Percentiles rank a stretch among this genome's conserved stretches.
These are phyloP conservation scores for Penicillium expansum DNA, from an alignment of 2,329 filamentous ascomycete species.

Conservation along the genomic window DNA sequence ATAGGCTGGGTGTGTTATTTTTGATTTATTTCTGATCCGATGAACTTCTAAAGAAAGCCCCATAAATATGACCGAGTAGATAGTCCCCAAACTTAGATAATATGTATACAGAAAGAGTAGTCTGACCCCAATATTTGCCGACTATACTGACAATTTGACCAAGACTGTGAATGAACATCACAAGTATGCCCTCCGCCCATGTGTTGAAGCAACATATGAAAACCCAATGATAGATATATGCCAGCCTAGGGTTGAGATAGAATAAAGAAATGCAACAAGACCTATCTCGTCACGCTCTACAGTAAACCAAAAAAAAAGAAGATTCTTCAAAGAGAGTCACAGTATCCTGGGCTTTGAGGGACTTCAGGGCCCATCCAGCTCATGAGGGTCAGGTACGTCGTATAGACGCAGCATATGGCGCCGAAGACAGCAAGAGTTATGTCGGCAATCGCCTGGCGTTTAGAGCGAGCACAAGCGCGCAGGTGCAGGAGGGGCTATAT, in stretches of 20 bases:
- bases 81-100: background rate
- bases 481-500: constrained; percentile 83
- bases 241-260: constrained; percentile 13
- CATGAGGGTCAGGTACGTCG: constrained; percentile 77
- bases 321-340: constrained; percentile 45
- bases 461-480: constrained; percentile 69
- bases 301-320: constrained; percentile 7
- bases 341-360: constrained; percentile 61
- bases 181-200: constrained; percentile 8
- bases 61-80: background rate
- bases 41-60: background rate
- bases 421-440: constrained; percentile 78
- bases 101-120: constrained; percentile 18
- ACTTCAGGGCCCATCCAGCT: constrained; percentile 71
- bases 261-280: constrained; percentile 4
- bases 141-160: constrained; percentile 10
- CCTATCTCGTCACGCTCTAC: constrained; percentile 6
- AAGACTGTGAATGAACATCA: constrained; percentile 6
- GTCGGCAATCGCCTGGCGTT: constrained; percentile 68
- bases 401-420: constrained; percentile 84
- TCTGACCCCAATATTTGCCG: constrained; percentile 2
- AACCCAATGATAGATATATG: constrained; percentile 17
- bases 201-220: constrained; percentile 8
- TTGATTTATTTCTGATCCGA: background rate
- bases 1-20: background rate